A percentile compares a stretch with the other conserved stretches of the same genome.
These are phyloP conservation scores for Diddensiella santjacobensis DNA, from an alignment of 805 yeast species.

Conservation along the genomic window DNA sequence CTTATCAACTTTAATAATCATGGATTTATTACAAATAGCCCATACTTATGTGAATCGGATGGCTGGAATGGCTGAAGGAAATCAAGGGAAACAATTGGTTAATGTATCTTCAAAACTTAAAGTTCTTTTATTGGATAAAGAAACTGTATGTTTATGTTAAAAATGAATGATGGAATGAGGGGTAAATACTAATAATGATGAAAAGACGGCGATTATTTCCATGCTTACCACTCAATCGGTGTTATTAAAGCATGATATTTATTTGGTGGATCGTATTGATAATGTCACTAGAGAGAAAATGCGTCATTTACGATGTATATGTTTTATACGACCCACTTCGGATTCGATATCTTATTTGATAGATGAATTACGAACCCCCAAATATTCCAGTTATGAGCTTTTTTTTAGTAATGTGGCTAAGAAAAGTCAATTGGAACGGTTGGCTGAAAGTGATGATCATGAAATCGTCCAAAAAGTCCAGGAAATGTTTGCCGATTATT, in stretches of 20 bases:
- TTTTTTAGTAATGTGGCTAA: conserved; percentile 71
- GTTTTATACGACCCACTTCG: conserved; percentile 69
- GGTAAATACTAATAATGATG: background rate
- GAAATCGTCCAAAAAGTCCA: conserved; percentile 74
- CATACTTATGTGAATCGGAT: conserved; percentile 39
- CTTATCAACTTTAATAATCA: conserved; percentile 11
- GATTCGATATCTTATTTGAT: conserved; percentile 57
- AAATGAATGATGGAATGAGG: background rate
- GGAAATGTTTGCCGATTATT: conserved; percentile 83
- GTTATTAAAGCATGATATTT: conserved; percentile 76
- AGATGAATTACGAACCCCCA: conserved; percentile 72
- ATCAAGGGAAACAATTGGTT: conserved; percentile 6
- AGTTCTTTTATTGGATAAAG: conserved; percentile 73
- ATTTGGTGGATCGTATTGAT: conserved; percentile 68
- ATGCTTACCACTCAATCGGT: conserved; percentile 85
- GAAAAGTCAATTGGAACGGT: conserved; percentile 73
- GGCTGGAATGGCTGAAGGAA: conserved; percentile 18
- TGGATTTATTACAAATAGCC: conserved; percentile 38
- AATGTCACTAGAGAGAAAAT: conserved; percentile 60
- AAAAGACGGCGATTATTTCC: conserved; percentile 69
- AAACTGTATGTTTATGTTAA: conserved; percentile 42
- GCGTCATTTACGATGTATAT: conserved; percentile 77
- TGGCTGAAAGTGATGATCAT: conserved; percentile 87
- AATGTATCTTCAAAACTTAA: conserved; percentile 45
- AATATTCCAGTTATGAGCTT: conserved; percentile 71